Percentiles rank a stretch among this genome's conserved stretches.
Conservation (phyloP, 2,329 filamentous ascomycete species). For the Ampelomyces quisqualis region DNA sequence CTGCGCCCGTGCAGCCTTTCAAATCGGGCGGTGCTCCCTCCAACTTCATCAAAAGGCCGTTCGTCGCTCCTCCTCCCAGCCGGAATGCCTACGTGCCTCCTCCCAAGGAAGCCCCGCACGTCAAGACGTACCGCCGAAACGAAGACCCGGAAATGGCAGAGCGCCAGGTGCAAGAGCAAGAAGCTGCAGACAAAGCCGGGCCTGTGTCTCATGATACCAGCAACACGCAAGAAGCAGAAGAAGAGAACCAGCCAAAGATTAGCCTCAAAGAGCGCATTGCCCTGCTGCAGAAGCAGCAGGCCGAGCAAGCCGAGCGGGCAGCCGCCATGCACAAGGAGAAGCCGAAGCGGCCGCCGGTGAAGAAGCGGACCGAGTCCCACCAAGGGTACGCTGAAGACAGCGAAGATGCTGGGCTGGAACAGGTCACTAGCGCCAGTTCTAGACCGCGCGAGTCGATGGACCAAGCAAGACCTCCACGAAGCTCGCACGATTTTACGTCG, state of each 20-base stretch:
- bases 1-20: constrained; percentile 84
- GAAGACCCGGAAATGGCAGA: constrained; percentile 72
- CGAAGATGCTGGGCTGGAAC: constrained; percentile 43
- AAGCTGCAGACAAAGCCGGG: constrained; percentile 69
- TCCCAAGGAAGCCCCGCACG: constrained; percentile 67
- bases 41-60: constrained; percentile 92
- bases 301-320: constrained; percentile 82
- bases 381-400: constrained; percentile 34
- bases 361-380: constrained; percentile 61
- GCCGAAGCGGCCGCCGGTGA: constrained; percentile 68
- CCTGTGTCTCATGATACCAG: constrained; percentile 48
- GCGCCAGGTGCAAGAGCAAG: constrained; percentile 64
- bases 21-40: constrained; percentile 68
- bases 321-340: constrained; percentile 83
- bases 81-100: constrained; percentile 88
- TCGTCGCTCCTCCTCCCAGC: constrained; percentile 91
- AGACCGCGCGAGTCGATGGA: constrained; percentile 45
- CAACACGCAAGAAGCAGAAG: constrained; percentile 55
- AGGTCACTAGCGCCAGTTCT: constrained; percentile 38
- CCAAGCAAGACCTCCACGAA: constrained; percentile 41
- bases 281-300: constrained; percentile 86
- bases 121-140: constrained; percentile 80
- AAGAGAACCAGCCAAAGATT: constrained; percentile 83
- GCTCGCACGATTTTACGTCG: constrained; percentile 43
- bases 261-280: constrained; percentile 96